These are phyloP conservation scores for Dichotomopilus funicola DNA, from an alignment of 2,329 filamentous ascomycete genomes.

Conservation along the genomic window DNA sequence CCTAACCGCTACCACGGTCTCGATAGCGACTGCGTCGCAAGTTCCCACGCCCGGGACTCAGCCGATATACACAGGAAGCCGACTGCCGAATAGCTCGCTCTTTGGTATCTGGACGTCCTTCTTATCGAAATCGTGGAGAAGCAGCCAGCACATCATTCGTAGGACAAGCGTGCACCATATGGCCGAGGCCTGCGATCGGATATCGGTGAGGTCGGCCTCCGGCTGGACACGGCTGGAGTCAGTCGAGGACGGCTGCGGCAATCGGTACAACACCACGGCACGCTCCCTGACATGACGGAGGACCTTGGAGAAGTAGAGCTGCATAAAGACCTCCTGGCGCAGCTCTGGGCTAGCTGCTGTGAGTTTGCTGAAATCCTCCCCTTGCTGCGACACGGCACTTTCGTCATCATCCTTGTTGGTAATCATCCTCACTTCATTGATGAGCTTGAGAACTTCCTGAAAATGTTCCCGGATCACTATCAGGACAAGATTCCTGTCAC, in stretches of 20 bases:
- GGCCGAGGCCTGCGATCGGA: conserved; percentile 26
- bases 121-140: conserved; percentile 37
- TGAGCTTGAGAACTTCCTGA: conserved; percentile 41
- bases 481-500: conserved; percentile 32
- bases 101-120: background rate
- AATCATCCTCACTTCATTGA: conserved; percentile 32
- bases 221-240: conserved; percentile 16
- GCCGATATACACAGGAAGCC: background rate
- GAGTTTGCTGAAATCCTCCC: conserved; percentile 38
- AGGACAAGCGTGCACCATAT: conserved; percentile 51
- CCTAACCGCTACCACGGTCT: too few relatives aligned
- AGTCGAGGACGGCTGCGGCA: too few relatives aligned
- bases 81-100: background rate
- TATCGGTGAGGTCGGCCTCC: conserved; percentile 22
- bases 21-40: background rate
- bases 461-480: conserved; percentile 44
- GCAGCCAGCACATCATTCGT: conserved; percentile 52
- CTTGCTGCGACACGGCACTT: conserved; percentile 1
- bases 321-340: conserved; percentile 44
- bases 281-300: conserved; percentile 31
- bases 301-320: conserved; percentile 45
- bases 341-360: conserved; percentile 41
- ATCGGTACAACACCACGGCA: too few relatives aligned
- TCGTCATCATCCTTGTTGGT: conserved; percentile 13
- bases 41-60: background rate